phyloP scores from a whole-genome alignment of 495 filamentous ascomycete species.

The Aspergillus conjunctus region DNA sequence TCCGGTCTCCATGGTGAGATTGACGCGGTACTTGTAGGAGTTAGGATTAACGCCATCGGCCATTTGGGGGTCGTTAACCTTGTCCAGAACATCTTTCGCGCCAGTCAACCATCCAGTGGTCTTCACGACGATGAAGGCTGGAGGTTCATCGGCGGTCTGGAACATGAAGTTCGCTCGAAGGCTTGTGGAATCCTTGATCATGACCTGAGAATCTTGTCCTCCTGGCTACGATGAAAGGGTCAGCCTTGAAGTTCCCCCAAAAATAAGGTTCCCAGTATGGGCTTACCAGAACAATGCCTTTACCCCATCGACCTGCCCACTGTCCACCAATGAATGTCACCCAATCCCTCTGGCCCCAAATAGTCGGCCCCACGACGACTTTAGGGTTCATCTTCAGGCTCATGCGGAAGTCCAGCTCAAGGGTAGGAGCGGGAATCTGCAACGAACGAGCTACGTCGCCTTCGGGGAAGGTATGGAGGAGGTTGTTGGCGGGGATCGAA shows the following conservation, averaged over 20 bases:
- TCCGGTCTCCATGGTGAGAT: constrained; percentile 61
- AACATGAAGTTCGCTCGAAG: constrained; percentile 57
- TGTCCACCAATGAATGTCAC: constrained; percentile 59
- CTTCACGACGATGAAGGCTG: constrained; percentile 61
- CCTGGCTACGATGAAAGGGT: constrained; percentile 48
- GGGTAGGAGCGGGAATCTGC: constrained; percentile 56
- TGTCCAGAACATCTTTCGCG: constrained; percentile 59
- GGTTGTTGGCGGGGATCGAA: constrained; percentile 59
- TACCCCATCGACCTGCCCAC: constrained; percentile 63
- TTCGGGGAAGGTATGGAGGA: constrained; percentile 58
- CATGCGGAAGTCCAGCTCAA: constrained; percentile 65
- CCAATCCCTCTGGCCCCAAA: constrained; percentile 61
- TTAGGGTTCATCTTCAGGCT: constrained; percentile 61
- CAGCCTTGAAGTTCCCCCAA: background rate
- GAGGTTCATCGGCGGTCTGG: constrained; percentile 59
- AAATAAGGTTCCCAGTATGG: background rate
- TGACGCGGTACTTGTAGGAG: constrained; percentile 59
- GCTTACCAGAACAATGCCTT: constrained; percentile 60
- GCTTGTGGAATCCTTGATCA: constrained; percentile 57
- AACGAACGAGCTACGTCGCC: constrained; percentile 54
- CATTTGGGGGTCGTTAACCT: constrained; percentile 53
- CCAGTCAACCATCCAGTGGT: constrained; percentile 60
- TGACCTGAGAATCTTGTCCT: constrained; percentile 61
- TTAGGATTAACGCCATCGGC: constrained; percentile 57
- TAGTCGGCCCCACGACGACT: constrained; percentile 52